Evolutionary conservation across 139 green algal species (phyloP).

Genomic region (Coelastrella sp.): DNA sequence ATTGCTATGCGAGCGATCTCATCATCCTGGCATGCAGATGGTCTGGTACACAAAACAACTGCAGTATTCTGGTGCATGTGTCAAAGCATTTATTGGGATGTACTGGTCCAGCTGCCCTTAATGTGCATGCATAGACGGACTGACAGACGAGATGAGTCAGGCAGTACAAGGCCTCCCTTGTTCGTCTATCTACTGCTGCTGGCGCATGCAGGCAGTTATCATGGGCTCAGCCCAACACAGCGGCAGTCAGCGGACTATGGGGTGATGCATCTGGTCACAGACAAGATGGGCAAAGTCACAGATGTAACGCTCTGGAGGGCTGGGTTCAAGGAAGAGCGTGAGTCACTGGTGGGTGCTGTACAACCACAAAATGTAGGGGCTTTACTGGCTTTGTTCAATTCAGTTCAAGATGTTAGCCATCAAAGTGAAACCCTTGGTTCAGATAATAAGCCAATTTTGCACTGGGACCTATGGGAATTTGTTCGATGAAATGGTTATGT

Average conservation of each 20-base stretch:
- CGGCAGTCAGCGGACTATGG: slow-evolving; percentile 31
- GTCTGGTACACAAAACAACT: not conserved
- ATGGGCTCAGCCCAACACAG: slow-evolving; percentile 11
- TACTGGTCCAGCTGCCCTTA: no score
- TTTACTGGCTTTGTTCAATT: no score
- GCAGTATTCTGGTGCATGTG: not conserved
- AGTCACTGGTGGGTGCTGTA: slow-evolving; percentile 36
- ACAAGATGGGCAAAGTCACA: slow-evolving; percentile 40
- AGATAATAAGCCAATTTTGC: not conserved
- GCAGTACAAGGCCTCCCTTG: not conserved
- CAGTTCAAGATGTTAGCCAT: no score
- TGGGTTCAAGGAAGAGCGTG: slow-evolving; percentile 39
- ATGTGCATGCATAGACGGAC: no score
- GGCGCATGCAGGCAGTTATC: slow-evolving; percentile 34
- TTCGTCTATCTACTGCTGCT: not conserved
- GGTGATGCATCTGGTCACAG: slow-evolving; percentile 15
- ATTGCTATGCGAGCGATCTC: no score
- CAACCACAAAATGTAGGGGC: not conserved
- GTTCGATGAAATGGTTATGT: not conserved
- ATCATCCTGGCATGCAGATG: no score
- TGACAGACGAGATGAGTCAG: no score
- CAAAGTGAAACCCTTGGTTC: no score
- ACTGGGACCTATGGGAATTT: not conserved
- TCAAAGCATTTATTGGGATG: not conserved
- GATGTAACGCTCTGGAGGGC: slow-evolving; percentile 42